Evolutionary conservation across 169 alveolate genomes (phyloP), one percentile per base, ranked within the genome.

Genomic region (Eimeria sp.): DNA sequence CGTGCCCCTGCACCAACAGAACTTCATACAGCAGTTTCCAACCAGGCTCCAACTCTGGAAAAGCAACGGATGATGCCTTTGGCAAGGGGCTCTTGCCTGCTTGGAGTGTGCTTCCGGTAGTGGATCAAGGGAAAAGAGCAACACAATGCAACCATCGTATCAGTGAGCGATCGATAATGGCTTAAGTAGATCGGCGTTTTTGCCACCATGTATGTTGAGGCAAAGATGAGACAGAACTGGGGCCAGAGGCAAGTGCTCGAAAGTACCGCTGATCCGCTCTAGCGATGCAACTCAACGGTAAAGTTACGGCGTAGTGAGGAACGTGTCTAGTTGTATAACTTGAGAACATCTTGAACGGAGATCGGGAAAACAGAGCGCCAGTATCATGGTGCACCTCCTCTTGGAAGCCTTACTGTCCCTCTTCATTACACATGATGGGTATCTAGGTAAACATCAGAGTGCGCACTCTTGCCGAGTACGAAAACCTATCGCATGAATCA

Each of bases 21-120:
- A 46, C 37, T 78, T 56, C 66, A 49, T 27, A 49, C 66, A 54
- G 27, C 93, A 60, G 66, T 11, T 72, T 62, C 83, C 37, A 64
- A 25, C 54, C 68, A 60, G 46, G 46, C 66, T 33, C 60, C 46
- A 40, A 18, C 62, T 64, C 33, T 56, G 52, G 83, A 60, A 13
- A 87, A 64, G 62, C 82, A 37, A 54, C 58, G 83, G 82, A 23
- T 87, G 93, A 60, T 58, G 30, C 68, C 77, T 8, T 2, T 87
- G 49, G 27, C 93, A 87, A 87, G 80, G 52, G 18, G 83, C 72
- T 87, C 93, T 27, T 87, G 93, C 66, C 40, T 87, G 93, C 93
- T 87, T 37, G 93, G 93, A 18, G 93, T 87, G 66, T 87, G 93
- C 66, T 66, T 87, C 66, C 93, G 83, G 82, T 87, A 83, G 90